Base-by-base conservation (phyloP, 2,329 filamentous ascomycete species). In the Shiraia sp. region DNA sequence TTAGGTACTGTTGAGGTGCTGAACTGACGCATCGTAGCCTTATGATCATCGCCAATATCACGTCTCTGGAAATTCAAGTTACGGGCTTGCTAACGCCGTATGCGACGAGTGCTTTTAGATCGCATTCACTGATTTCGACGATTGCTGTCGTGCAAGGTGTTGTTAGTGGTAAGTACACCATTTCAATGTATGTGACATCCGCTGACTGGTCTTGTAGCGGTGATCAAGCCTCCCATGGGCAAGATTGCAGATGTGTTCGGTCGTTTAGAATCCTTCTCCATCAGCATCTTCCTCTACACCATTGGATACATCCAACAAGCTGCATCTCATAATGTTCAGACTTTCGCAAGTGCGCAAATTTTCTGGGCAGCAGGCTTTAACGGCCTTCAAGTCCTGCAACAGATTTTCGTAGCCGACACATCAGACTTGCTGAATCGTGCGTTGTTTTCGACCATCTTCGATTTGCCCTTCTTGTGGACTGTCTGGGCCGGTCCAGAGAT, bases 21-120 rank as follows among this genome's bases (percentile, higher is more conserved):
- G 13, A 29, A 15, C 32, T 64, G 58, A 61, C 49, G 6, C 14
- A 2, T 27, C 27, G 28, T 14, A 68, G 61, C 9, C 51, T 68
- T 6, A 60, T 83, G 47, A 72, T 84, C 41, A 81, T 86, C 72
- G 81, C 83, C 14, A 85, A 82, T 54, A 78, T 79, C 34, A 85
- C 82, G 5, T 86, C 82, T n/a, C 73, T 87, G 13, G 83, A 86
- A 62, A 76, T 77, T 12, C 83, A 86, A 59, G 82, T 81, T 7
- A 82, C 82, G 2, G 76, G 75, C 37, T 78, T 81, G 7, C 70
- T 87, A 33, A 77, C 78, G 12, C 78, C 80, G 15, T 86, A 82
- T 69, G 82, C 86, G 22, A 87, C 84, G 2, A 86, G 82, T 44
- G 75, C 78, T 2, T 88, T 87, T 58, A 72, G 73, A 27, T 74